Evolutionary conservation across 2,329 filamentous ascomycete species (phyloP), one percentile per base, ranked within the genome.

Genomic region (Metarhizium robertsii): DNA sequence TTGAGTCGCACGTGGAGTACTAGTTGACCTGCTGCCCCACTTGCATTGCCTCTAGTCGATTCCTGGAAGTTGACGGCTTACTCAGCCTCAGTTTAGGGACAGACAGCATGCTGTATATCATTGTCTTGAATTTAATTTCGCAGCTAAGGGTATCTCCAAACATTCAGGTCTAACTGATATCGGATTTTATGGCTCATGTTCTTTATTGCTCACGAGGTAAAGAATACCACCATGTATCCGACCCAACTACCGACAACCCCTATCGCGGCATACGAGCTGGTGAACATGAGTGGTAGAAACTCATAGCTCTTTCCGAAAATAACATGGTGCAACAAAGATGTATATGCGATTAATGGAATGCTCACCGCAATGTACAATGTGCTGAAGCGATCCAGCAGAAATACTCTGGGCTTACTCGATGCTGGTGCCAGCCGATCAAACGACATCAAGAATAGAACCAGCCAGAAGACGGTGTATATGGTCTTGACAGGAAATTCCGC

Each of bases 211-310:
- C 55, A 81, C 38, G 78, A 79, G 6, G 79, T 77, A 65, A 96
- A 92, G 72, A 92, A 97, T 52, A 97, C 91, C 36, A 95, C 88
- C 75, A 92, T 83, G 69, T 96, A 96, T 10, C 94, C 92, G 45
- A 96, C 65, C 92, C 92, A 97, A 72, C 94, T 97, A 3, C 90
- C 91, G 18, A 96, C 84, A 0, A 97, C 92, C n/a, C 94, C 94
- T 56, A 97, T 77, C 4, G 94, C 94, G 38, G 88, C 90, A 71
- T 97, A 99, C 13, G 89, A 88, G 75, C 92, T 97, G 62, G 86
- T 96, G 67, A 97, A 94, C 92, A 99, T 97, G 63, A 97, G 75
- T 30, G 94, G 94, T 54, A 99, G 72, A 70, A 97, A 99, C 71
- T 96, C 90, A 64, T 88, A 90, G 60, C 77, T 82, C 65, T 84